Evolutionary conservation across 2,329 filamentous ascomycete species (phyloP).

Genomic region (Alternaria solani): DNA sequence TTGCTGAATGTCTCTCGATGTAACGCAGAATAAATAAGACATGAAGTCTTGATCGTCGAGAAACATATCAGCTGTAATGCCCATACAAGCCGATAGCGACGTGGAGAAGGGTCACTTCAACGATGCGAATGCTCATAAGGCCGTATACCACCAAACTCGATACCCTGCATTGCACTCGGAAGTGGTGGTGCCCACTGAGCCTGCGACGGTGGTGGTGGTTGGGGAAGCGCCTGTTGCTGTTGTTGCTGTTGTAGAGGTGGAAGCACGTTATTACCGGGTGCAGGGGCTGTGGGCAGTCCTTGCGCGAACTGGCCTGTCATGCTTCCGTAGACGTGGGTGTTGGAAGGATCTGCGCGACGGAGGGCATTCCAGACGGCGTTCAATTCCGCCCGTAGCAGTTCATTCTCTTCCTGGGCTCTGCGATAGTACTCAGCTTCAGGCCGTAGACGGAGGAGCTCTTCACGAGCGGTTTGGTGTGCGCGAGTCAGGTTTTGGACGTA

Average conservation of each 20-base stretch:
- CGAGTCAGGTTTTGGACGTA: conserved; percentile 55
- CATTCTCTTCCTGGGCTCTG: conserved; percentile 57
- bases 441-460: conserved; percentile 54
- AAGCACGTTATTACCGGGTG: conserved; percentile 41
- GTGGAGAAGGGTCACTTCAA: not conserved
- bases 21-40: not conserved
- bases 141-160: conserved; percentile 55
- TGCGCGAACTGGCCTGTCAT: conserved; percentile 56
- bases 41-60: not conserved
- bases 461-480: conserved; percentile 50
- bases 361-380: conserved; percentile 57
- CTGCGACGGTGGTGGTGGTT: conserved; percentile 42
- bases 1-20: not conserved
- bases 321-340: conserved; percentile 58
- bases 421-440: conserved; percentile 55
- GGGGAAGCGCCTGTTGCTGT: conserved; percentile 16
- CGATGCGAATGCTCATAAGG: conserved; percentile 48
- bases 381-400: conserved; percentile 57
- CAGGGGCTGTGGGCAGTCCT: conserved; percentile 44
- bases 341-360: conserved; percentile 56
- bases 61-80: not conserved
- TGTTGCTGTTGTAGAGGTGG: conserved; percentile 52
- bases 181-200: conserved; percentile 50
- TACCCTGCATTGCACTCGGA: conserved; percentile 59
- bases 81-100: not conserved